A percentile compares a stretch with the other conserved stretches of the same genome.
These are phyloP conservation scores for Asclepias syriaca DNA, from an alignment of 257 asterid genomes.

Conservation along the genomic window DNA sequence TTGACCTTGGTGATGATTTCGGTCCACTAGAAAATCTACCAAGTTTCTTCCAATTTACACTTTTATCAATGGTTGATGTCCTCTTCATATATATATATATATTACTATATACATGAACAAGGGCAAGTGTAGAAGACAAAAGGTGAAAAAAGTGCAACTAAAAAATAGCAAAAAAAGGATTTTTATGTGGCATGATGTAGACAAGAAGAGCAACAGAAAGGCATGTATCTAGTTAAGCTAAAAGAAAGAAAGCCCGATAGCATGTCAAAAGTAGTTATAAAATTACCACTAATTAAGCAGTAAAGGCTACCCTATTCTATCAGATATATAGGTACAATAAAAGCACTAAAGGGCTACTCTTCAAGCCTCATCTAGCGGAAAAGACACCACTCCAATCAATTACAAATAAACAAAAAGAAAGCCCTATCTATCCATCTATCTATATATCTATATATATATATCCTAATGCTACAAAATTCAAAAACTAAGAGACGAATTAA, in stretches of 20 bases:
- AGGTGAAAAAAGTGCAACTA: no score
- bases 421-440: not conserved
- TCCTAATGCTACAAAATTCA: conserved; percentile 8
- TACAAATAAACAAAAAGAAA: not conserved
- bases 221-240: not conserved
- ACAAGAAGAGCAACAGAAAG: not conserved
- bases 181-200: no score
- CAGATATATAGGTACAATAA: not conserved
- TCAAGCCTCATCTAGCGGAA: conserved; percentile 7
- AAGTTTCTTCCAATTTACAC: no score
- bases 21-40: no score
- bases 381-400: not conserved
- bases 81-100: no score
- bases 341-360: conserved; percentile 7
- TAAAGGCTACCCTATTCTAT: not conserved
- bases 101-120: no score
- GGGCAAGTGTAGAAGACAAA: no score
- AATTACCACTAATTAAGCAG: not conserved
- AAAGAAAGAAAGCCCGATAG: not conserved
- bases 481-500: not conserved
- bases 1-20: no score
- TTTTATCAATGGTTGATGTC: no score
- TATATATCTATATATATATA: not conserved
- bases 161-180: no score
- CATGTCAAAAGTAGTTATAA: not conserved